phyloP scores from a whole-genome alignment of 768 basidiomycete genomes.

The Termitomyces sp. region DNA sequence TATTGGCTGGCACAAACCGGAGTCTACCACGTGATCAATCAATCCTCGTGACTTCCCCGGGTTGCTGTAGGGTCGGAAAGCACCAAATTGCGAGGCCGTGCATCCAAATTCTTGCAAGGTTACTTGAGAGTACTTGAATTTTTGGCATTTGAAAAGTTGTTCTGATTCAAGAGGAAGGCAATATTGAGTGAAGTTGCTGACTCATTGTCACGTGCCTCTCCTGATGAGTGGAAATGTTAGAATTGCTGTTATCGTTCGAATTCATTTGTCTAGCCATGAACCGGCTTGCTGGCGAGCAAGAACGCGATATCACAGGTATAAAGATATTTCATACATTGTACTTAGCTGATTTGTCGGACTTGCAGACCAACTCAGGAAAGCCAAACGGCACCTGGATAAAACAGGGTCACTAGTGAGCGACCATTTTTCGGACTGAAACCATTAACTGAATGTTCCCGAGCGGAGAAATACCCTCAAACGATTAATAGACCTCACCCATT shows the following conservation, averaged over 20 bases:
- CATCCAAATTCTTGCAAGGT: not conserved
- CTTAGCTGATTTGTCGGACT: not conserved
- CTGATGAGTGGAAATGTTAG: not conserved
- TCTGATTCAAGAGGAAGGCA: not conserved
- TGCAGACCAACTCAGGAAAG: slow-evolving; percentile 38
- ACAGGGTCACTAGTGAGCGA: slow-evolving; percentile 33
- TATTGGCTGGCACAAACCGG: slow-evolving; percentile 24
- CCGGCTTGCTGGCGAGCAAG: slow-evolving; percentile 25
- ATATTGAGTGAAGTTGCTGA: not conserved
- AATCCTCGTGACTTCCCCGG: not conserved
- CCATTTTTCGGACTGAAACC: not conserved
- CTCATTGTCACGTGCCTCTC: not conserved
- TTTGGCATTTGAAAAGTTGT: not conserved
- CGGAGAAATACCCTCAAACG: slow-evolving; percentile 46
- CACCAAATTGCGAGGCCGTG: not conserved
- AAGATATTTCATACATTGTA: not conserved
- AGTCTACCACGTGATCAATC: slow-evolving; percentile 10
- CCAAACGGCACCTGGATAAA: slow-evolving; percentile 32
- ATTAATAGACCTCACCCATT: slow-evolving; percentile 51
- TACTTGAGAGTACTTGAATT: not conserved
- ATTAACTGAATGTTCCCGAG: slow-evolving; percentile 25
- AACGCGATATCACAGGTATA: slow-evolving; percentile 31
- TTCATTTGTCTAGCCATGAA: slow-evolving; percentile 18
- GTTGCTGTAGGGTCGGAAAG: not conserved
- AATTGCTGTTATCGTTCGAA: not conserved